Percentiles rank a stretch among this genome's conserved stretches.
Conservation (phyloP, 129 eudicot genomes). For the Flaveria linearis region DNA sequence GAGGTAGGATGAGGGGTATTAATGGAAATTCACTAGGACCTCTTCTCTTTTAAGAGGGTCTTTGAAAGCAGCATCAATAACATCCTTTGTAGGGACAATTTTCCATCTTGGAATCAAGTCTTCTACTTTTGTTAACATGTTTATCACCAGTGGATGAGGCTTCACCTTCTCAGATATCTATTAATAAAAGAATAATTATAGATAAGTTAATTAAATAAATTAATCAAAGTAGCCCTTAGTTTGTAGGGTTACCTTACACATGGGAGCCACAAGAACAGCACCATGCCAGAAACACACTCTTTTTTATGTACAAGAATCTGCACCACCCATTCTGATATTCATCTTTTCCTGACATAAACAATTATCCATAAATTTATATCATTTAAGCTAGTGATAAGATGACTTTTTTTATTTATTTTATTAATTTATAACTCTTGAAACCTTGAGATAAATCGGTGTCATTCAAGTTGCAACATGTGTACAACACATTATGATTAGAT, state of each 20-base stretch:
- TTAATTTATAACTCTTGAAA: neutral
- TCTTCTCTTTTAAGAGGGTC: slow-evolving; percentile 86
- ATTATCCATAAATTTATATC: neutral
- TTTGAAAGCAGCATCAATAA: slow-evolving; percentile 88
- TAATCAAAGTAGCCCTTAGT: neutral
- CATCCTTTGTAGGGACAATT: slow-evolving; percentile 91
- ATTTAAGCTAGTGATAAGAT: neutral
- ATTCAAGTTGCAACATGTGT: too few relatives aligned
- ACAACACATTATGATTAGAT: neutral
- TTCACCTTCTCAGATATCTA: slow-evolving; percentile 97
- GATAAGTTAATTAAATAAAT: neutral
- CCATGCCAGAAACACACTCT: slow-evolving; percentile 92
- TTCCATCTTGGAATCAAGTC: slow-evolving; percentile 91
- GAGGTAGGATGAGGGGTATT: neutral
- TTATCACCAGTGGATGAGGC: slow-evolving; percentile 86
- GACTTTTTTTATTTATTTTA: too few relatives aligned
- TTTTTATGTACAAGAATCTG: slow-evolving; percentile 78
- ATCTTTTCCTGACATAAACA: slow-evolving; percentile 42
- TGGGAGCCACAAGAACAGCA: slow-evolving; percentile 91
- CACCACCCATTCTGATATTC: slow-evolving; percentile 95
- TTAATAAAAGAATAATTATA: neutral
- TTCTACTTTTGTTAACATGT: slow-evolving; percentile 64
- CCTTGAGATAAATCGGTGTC: neutral
- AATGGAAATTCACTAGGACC: slow-evolving; percentile 37
- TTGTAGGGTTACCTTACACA: slow-evolving; percentile 82